Conservation (phyloP, 345 rosid genomes). For the Brassica rapa region DNA sequence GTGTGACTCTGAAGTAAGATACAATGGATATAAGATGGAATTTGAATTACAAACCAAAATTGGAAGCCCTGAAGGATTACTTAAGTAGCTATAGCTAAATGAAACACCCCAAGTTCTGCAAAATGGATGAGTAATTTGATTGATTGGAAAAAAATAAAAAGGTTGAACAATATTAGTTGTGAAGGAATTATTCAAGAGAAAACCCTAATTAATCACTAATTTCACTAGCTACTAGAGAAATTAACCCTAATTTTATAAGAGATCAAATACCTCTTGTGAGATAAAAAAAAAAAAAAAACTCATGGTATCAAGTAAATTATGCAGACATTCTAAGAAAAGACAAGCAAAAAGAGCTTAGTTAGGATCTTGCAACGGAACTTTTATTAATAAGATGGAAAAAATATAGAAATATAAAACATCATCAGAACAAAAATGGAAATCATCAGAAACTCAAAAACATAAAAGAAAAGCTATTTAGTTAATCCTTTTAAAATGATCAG, state of each 20-base stretch:
- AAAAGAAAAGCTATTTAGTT: neutral
- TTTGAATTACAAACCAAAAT: conserved; percentile 18
- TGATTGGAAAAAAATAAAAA: neutral
- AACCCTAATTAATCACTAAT: conserved; percentile 5
- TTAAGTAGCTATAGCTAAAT: conserved; percentile 27
- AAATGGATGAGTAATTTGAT: neutral
- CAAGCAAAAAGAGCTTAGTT: neutral
- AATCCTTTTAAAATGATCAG: conserved; percentile 15
- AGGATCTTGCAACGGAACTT: conserved; percentile 1
- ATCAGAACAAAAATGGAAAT: conserved; percentile 23
- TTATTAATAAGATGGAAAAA: neutral
- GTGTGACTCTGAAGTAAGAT: conserved; percentile 22
- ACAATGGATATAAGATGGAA: conserved; percentile 44
- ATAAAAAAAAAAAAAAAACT: neutral
- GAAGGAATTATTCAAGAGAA: conserved; percentile 19
- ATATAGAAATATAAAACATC: neutral
- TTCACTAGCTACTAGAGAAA: neutral
- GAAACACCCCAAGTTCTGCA: conserved; percentile 35
- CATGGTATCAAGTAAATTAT: neutral
- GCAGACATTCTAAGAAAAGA: neutral
- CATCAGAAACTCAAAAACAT: conserved; percentile 22
- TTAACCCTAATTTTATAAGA: neutral
- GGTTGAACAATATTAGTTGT: neutral
- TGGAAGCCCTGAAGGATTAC: conserved; percentile 44
- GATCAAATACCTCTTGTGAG: neutral